Evolutionary conservation across 805 yeast genomes (phyloP), one percentile per base, ranked within the genome.

Genomic region (Geotrichum ghanense): DNA sequence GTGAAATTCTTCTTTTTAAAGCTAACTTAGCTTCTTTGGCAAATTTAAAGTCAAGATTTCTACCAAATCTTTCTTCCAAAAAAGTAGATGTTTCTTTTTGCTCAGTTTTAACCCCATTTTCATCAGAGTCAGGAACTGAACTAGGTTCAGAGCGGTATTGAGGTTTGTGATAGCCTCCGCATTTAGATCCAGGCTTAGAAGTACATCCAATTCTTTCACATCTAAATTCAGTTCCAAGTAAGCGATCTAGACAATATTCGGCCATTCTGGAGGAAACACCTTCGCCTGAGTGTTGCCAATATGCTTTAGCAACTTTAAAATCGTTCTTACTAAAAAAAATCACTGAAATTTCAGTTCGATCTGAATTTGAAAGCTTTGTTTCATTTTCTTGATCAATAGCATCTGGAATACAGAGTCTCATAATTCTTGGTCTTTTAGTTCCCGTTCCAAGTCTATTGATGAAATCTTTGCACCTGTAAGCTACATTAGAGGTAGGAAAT

Each of bases 211-310:
- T 39, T 40, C 41, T 31, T 22, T 21, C 22, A 40, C 23, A 19
- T 22, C 24, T 31, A 12, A 16, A 45, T 55, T 62, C 53, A 66
- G 65, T 45, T 65, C 61, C 51, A 73, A 55, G 56, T 83, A 65
- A 59, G 79, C 85, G 46, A 35, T 76, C 78, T 49, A 83, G 64
- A 43, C 84, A 78, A 57, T 86, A 92, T 63, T 89, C 96, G 1
- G 88, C 97, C 60, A 81, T 67, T 56, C 97, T 71, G 27, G 95
- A 85, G 14, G 95, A 85, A 22, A 92, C 76, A n/a, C 96, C 95
- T 63, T 90, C 97, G 22, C 99, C 99, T 0, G 95, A 71, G 58
- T 89, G 96, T 62, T 90, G 97, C 98, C 98, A 92, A 66, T 86
- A 92, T 56, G 78, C 78, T 60, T 86, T 88, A 35, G 92, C 89